Evolutionary conservation across 73 alveolate species (phyloP), one percentile per base, ranked within the genome.

Genomic region (Effrenium voratum): DNA sequence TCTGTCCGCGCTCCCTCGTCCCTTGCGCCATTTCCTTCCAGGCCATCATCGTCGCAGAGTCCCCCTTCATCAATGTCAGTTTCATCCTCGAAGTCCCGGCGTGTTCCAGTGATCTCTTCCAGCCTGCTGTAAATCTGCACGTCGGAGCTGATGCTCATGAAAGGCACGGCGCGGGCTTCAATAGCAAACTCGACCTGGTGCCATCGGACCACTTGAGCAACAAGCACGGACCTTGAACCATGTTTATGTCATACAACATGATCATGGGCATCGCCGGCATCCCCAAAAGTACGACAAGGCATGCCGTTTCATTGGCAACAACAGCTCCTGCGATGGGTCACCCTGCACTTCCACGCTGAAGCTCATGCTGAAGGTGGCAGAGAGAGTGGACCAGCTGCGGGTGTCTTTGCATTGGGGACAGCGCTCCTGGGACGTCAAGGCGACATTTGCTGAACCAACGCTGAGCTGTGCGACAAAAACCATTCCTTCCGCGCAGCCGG

Each of bases 121-220:
- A 72, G 82, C 82, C 38, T 47, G 45, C 34, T 34, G 30, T n/a
- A 32, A 36, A 72, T 16, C 49, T 76, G 28, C 52, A 26, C 95
- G 52, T 88, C 95, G 34, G 95, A 88, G 95, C 95, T 88, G 85
- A 88, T 88, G 85, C 95, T 88, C 73, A 66, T 36, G 95, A 88
- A 88, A 28, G 95, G 95, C 32, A 88, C 44, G 30, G 95, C 95
- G 5, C 86, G 70, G 26, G 95, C 95, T 44, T 88, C 95, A 55
- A 88, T 88, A 1, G 85, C 95, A 45, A 88, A 88, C n/a, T 88
- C 95, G 38, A 88, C 95, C 95, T 88, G 66, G n/a, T n/a, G n/a
- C n/a, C n/a, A n/a, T n/a, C n/a, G n/a, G n/a, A 52, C 8, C 63
- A 52, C 26, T 52, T 12, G 63, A 52, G 63, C 63, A 52, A 19